A percentile compares a stretch with the other conserved stretches of the same genome.
Conservation (phyloP, 1,284 basidiomycete species). For the Somion occarium region DNA sequence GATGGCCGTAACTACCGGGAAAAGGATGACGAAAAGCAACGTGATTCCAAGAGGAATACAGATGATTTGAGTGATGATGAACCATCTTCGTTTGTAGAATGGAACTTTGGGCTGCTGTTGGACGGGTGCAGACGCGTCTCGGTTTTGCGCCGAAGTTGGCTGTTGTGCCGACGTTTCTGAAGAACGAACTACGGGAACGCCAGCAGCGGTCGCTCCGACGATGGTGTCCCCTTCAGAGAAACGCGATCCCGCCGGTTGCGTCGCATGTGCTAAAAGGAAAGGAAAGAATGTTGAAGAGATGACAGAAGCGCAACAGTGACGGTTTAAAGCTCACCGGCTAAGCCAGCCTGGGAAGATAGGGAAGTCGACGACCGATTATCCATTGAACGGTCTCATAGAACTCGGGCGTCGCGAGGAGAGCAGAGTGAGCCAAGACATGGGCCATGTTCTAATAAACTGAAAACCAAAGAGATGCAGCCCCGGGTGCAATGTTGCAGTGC, state of each 20-base stretch:
- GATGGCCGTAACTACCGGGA: slow-evolving; percentile 61
- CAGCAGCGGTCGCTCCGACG: not conserved
- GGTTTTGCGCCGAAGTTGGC: not conserved
- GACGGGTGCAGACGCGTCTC: not conserved
- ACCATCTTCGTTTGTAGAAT: slow-evolving; percentile 34
- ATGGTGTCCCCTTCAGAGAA: not conserved
- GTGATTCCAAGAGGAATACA: slow-evolving; percentile 46
- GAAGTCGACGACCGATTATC: not conserved
- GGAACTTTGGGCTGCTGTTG: not conserved
- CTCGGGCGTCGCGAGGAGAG: no score
- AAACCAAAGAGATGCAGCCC: no score
- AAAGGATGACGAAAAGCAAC: slow-evolving; percentile 59
- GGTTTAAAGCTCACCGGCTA: not conserved
- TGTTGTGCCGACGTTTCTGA: not conserved
- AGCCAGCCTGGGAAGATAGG: not conserved
- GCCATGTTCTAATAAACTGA: no score
- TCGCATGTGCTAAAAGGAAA: not conserved
- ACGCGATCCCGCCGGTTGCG: not conserved
- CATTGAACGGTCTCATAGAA: no score
- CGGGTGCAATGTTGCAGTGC: no score
- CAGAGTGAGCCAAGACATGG: no score
- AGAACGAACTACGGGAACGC: not conserved
- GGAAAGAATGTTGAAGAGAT: not conserved
- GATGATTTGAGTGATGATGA: slow-evolving; percentile 40
- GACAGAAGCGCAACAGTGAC: not conserved